Percentiles rank a stretch among this genome's conserved stretches.
Conservation (phyloP, 306 rosid genomes). For the Rosa rugosa region DNA sequence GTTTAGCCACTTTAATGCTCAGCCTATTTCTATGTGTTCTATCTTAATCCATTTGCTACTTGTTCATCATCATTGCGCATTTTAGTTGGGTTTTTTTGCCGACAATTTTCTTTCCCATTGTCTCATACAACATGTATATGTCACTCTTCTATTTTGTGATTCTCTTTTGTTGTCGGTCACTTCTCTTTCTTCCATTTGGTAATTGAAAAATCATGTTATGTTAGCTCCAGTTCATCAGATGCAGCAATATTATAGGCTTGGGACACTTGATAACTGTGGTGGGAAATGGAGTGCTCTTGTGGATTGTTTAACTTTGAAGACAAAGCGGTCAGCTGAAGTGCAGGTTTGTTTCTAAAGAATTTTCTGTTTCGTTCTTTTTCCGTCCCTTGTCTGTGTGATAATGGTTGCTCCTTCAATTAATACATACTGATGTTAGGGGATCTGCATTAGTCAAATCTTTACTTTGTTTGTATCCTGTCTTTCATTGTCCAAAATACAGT, state of each 20-base stretch:
- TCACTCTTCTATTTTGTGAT: neutral
- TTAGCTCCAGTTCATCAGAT: slow-evolving; percentile 92
- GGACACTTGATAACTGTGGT: slow-evolving; percentile 68
- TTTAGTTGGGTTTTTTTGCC: neutral
- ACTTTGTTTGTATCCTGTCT: neutral
- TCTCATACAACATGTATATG: neutral
- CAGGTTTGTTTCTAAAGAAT: slow-evolving; percentile 46
- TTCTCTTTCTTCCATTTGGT: neutral
- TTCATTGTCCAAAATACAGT: neutral
- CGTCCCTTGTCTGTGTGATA: neutral
- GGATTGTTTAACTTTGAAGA: slow-evolving; percentile 77
- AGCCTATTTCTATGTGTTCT: neutral
- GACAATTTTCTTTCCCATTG: neutral
- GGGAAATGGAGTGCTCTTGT: slow-evolving; percentile 58
- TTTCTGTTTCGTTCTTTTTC: neutral
- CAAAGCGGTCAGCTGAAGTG: slow-evolving; percentile 50
- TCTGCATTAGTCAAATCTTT: neutral
- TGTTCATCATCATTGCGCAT: neutral
- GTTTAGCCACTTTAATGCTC: neutral
- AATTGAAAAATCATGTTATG: slow-evolving; percentile 21
- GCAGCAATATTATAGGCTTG: slow-evolving; percentile 88
- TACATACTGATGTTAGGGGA: neutral
- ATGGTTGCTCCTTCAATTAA: neutral
- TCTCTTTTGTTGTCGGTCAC: neutral
- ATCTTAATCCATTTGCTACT: no score